These are phyloP conservation scores for Osmanthus fragrans DNA, from an alignment of 257 asterid species.

Conservation along the genomic window DNA sequence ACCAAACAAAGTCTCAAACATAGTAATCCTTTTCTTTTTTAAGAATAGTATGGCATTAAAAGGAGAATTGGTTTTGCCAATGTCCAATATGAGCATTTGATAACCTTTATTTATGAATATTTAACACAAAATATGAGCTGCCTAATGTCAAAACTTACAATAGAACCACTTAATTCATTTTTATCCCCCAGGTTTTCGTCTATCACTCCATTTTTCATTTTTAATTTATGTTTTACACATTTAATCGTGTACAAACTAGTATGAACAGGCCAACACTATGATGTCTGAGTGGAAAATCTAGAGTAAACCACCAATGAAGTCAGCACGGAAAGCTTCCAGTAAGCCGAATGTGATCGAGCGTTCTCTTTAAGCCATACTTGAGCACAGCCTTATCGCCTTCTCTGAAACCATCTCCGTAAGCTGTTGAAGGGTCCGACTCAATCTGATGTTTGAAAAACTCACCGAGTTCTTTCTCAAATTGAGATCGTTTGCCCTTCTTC, in stretches of 20 bases:
- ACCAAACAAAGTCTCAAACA: not conserved
- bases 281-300: not conserved
- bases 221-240: not conserved
- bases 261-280: not conserved
- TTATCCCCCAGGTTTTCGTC: not conserved
- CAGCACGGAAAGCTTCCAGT: conserved; percentile 72
- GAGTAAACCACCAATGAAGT: conserved; percentile 8
- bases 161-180: not conserved
- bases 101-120: not conserved
- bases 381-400: conserved; percentile 76
- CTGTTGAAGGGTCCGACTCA: conserved; percentile 71
- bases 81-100: not conserved
- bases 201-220: not conserved
- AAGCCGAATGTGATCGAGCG: conserved; percentile 78
- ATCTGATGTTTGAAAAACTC: conserved; percentile 82
- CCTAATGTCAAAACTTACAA: not conserved
- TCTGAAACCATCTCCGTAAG: conserved; percentile 95
- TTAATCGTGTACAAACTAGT: not conserved
- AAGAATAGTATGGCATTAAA: not conserved
- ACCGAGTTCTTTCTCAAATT: conserved; percentile 84
- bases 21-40: not conserved
- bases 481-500: conserved; percentile 83
- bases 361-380: conserved; percentile 68
- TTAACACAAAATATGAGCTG: not conserved
- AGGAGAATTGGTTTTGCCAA: not conserved